Evolutionary conservation across 805 yeast genomes (phyloP).

Genomic region (Saturnispora bothae): DNA sequence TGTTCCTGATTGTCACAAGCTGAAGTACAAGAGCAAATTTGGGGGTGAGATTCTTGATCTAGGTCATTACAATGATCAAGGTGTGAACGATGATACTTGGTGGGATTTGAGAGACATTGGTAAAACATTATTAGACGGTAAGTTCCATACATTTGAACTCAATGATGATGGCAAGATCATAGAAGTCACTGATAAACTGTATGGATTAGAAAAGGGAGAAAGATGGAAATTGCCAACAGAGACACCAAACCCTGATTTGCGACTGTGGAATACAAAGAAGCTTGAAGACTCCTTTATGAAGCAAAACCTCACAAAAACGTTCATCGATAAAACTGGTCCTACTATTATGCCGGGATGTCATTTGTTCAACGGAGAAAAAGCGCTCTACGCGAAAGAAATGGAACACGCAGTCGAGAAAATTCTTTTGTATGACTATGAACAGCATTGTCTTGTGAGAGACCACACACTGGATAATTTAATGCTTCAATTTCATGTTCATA

Average conservation of each 20-base stretch:
- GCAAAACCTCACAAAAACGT: background rate
- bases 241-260: too few relatives aligned
- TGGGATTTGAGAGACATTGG: constrained; percentile 12
- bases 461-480: background rate
- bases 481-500: background rate
- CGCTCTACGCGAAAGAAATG: background rate
- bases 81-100: constrained; percentile 8
- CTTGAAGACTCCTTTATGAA: background rate
- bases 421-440: background rate
- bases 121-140: constrained; percentile 7
- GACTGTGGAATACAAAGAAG: too few relatives aligned
- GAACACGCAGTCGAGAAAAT: background rate
- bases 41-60: constrained; percentile 66
- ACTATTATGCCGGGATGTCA: constrained; percentile 6
- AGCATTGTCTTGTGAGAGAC: background rate
- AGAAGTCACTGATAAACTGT: constrained; percentile 29
- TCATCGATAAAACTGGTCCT: constrained; percentile 1
- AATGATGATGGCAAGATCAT: constrained; percentile 1
- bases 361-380: background rate
- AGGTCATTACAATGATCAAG: constrained; percentile 4
- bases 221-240: background rate
- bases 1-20: constrained; percentile 68
- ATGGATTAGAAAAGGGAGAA: constrained; percentile 25
- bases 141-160: constrained; percentile 6
- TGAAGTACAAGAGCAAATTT: constrained; percentile 71